Conservation (phyloP, 768 basidiomycete genomes). For the Mycena latifolia region DNA sequence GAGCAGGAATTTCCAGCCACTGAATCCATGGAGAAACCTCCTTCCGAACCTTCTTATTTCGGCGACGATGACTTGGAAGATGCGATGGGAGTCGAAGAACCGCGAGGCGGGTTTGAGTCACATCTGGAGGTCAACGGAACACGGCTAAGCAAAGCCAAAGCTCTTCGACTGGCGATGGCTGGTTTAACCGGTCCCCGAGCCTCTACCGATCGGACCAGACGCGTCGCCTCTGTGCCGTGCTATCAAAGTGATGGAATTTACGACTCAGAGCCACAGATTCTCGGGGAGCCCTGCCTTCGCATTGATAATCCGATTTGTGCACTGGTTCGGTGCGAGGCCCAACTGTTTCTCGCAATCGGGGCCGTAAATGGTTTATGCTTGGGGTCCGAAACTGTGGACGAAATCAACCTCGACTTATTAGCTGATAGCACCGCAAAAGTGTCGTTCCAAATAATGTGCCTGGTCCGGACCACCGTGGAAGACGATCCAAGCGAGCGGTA, state of each 20-base stretch:
- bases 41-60: not conserved
- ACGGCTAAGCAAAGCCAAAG: constrained; percentile 7
- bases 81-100: constrained; percentile 17
- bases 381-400: constrained; percentile 2
- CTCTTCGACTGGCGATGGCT: constrained; percentile 16
- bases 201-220: constrained; percentile 13
- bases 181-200: constrained; percentile 6
- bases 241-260: constrained; percentile 6
- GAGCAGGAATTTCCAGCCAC: too few species aligned
- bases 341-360: constrained; percentile 12
- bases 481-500: too few species aligned
- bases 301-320: constrained; percentile 12
- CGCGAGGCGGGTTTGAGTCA: constrained; percentile 11
- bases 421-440: too few species aligned
- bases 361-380: not conserved
- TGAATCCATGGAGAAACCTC: too few species aligned
- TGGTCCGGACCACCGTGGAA: too few species aligned
- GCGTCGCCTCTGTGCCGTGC: constrained; percentile 9
- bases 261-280: not conserved
- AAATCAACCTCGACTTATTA: not conserved
- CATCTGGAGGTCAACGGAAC: constrained; percentile 4
- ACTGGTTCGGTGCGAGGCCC: constrained; percentile 13
- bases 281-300: constrained; percentile 10
- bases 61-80: constrained; percentile 10
- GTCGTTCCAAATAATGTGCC: too few species aligned